A percentile compares a stretch with the other conserved stretches of the same genome.
These are phyloP conservation scores for Aspergillus sclerotioniger DNA, from an alignment of 495 filamentous ascomycete genomes.

Conservation along the genomic window DNA sequence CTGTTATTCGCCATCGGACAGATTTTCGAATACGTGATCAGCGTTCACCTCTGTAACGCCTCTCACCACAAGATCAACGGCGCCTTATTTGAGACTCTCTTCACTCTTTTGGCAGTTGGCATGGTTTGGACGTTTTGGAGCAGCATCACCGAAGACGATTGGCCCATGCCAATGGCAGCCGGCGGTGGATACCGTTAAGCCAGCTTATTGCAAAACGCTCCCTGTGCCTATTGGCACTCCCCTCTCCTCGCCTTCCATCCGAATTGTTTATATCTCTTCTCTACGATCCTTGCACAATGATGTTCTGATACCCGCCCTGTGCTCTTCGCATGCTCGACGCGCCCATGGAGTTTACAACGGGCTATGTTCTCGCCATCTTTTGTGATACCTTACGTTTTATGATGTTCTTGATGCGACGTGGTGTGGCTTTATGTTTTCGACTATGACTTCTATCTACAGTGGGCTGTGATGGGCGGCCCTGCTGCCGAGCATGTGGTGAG, in stretches of 20 bases:
- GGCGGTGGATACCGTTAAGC: conserved; percentile 46
- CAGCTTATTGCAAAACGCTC: background rate
- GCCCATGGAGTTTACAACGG: background rate
- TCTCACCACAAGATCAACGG: conserved; percentile 86
- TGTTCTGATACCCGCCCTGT: background rate
- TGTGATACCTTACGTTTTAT: conserved; percentile 14
- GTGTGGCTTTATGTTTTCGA: conserved; percentile 2
- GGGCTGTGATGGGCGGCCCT: background rate
- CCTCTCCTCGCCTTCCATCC: background rate
- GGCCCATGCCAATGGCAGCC: conserved; percentile 64
- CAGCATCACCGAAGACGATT: conserved; percentile 98
- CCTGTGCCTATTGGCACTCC: background rate
- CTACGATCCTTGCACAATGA: conserved; percentile 6
- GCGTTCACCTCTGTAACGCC: conserved; percentile 81
- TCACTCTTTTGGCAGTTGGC: conserved; percentile 79
- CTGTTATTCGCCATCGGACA: conserved; percentile 88
- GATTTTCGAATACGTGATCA: conserved; percentile 93
- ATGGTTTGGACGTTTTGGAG: conserved; percentile 95
- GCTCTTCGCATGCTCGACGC: background rate
- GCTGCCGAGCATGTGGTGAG: conserved; percentile 20
- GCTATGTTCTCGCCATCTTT: conserved; percentile 2
- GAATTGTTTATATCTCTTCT: conserved; percentile 1
- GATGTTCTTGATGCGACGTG: conserved; percentile 17
- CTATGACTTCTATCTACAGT: conserved; percentile 15
- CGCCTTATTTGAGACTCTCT: conserved; percentile 87